These are phyloP conservation scores for Yarrowia bubula DNA, from an alignment of 805 yeast genomes.

Conservation along the genomic window DNA sequence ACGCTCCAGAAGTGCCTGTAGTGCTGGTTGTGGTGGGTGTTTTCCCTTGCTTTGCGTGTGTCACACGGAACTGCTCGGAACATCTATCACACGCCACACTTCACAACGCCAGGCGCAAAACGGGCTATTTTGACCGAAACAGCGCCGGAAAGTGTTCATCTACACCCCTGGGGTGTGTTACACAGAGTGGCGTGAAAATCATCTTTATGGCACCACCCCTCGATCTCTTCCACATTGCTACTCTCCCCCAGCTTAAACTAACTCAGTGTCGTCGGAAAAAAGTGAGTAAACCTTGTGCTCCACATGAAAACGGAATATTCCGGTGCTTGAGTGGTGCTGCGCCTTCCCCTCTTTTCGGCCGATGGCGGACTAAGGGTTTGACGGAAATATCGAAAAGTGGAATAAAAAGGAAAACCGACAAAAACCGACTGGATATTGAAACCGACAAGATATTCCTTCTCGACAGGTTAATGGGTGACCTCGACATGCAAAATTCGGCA, in stretches of 20 bases:
- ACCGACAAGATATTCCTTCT: not conserved
- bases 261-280: conserved; percentile 45
- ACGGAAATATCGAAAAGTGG: conserved; percentile 6
- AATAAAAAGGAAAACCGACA: not conserved
- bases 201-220: not conserved
- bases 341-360: conserved; percentile 22
- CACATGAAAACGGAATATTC: conserved; percentile 27
- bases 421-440: not conserved
- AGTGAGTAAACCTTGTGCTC: conserved; percentile 34
- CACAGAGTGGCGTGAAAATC: not conserved
- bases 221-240: conserved; percentile 4
- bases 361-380: conserved; percentile 20
- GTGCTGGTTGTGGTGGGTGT: not conserved
- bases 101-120: not conserved
- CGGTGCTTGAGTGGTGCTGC: conserved; percentile 7
- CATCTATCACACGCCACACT: conserved; percentile 8
- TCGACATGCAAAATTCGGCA: not conserved
- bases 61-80: conserved; percentile 13
- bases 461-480: not conserved
- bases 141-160: too few relatives aligned
- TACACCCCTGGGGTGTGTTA: too few relatives aligned
- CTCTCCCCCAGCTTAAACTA: conserved; percentile 25
- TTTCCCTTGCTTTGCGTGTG: not conserved
- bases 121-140: not conserved
- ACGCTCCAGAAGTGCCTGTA: not conserved